Percentiles rank a stretch among this genome's conserved stretches.
phyloP scores from a whole-genome alignment of 225 moss, liverwort and hornwort species.

The Pseudisothecium myosuroides region DNA sequence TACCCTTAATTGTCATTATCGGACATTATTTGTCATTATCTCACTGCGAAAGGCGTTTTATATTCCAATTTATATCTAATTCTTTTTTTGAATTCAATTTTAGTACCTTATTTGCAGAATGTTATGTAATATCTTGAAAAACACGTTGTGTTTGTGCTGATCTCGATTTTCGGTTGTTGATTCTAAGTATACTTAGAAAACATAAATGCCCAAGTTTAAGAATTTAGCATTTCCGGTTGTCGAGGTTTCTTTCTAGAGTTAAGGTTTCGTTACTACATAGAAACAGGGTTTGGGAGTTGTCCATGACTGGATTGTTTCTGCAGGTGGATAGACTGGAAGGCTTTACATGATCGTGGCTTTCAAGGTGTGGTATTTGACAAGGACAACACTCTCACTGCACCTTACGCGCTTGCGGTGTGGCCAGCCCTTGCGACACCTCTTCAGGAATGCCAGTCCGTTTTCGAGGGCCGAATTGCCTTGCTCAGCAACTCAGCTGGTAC shows the following conservation, averaged over 20 bases:
- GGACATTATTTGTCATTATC: neutral
- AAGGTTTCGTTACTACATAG: neutral
- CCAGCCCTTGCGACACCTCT: conserved; percentile 58
- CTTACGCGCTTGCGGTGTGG: conserved; percentile 71
- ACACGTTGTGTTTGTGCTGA: neutral
- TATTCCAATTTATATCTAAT: neutral
- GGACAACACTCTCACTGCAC: conserved; percentile 95
- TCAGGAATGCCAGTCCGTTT: conserved; percentile 69
- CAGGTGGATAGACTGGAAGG: conserved; percentile 90
- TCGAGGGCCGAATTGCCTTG: conserved; percentile 67
- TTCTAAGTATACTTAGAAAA: no score
- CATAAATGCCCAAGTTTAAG: neutral
- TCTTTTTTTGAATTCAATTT: neutral
- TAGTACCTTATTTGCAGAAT: neutral
- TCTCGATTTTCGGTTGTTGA: neutral
- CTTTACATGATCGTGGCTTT: conserved; percentile 61
- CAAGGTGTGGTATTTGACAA: conserved; percentile 93
- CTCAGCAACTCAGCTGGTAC: conserved; percentile 95
- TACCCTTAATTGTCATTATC: neutral
- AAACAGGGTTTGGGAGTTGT: neutral
- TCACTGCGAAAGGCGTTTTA: neutral
- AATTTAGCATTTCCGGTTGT: neutral
- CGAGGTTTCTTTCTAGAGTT: neutral
- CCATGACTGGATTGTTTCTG: neutral
- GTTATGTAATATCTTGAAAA: neutral